phyloP scores from a whole-genome alignment of 176 grass and related monocot species.

The Carex pumila region DNA sequence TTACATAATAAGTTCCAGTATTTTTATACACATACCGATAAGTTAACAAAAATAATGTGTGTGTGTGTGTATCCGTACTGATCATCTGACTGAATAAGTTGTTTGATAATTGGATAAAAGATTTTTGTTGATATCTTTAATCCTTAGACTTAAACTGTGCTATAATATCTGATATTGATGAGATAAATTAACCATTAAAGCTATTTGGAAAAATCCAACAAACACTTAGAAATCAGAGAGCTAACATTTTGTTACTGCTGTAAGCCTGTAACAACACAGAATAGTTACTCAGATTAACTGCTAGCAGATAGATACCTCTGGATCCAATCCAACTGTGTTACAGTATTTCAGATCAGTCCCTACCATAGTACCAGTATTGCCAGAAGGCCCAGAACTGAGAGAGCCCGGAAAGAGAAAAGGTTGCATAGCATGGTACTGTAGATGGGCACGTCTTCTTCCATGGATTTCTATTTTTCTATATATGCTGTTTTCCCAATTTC shows the following conservation, averaged over 20 bases:
- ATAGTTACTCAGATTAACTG: background rate
- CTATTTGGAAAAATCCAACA: no score
- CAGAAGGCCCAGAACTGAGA: background rate
- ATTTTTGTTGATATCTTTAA: no score
- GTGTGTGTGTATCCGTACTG: no score
- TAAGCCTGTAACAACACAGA: background rate
- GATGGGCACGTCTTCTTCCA: background rate
- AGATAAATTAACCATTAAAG: no score
- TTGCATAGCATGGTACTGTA: slow-evolving; percentile 9
- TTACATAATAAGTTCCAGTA: no score
- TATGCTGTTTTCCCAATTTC: background rate
- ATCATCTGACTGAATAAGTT: no score
- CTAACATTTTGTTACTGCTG: background rate
- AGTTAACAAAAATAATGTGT: no score
- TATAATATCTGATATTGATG: no score
- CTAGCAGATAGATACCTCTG: background rate
- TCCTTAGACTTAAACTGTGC: no score
- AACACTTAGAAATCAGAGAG: background rate
- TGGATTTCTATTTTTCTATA: background rate
- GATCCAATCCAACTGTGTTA: no score
- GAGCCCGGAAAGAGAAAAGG: background rate
- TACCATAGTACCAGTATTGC: background rate
- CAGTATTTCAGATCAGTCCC: background rate
- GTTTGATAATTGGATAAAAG: no score
- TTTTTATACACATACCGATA: no score